phyloP scores from a whole-genome alignment of 768 basidiomycete genomes.

The Suillus cothurnatus region DNA sequence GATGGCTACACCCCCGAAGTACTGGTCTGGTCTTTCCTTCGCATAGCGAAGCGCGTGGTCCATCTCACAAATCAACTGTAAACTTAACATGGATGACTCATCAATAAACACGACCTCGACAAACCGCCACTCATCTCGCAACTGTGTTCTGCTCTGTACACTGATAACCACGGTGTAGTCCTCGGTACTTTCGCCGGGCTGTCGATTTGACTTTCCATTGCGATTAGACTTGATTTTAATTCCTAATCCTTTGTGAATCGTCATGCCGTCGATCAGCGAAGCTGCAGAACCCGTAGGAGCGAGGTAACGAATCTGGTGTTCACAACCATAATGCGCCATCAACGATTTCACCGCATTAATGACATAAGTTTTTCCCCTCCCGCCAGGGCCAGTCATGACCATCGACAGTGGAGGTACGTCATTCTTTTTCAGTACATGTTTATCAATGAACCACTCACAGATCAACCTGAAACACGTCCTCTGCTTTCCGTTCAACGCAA shows the following conservation, averaged over 20 bases:
- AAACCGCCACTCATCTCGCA: conserved; percentile 26
- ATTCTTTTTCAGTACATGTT: no score
- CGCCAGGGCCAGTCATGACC: conserved; percentile 32
- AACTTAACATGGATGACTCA: conserved; percentile 32
- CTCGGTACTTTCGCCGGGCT: conserved; percentile 12
- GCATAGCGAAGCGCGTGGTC: conserved; percentile 30
- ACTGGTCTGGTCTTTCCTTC: conserved; percentile 21
- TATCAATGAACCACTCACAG: no score
- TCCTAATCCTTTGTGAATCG: conserved; percentile 28
- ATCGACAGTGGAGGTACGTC: no score
- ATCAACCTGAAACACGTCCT: no score
- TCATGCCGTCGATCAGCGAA: conserved; percentile 29
- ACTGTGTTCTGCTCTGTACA: conserved; percentile 14
- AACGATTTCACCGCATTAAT: no score
- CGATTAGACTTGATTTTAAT: conserved; percentile 18
- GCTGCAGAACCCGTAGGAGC: conserved; percentile 37
- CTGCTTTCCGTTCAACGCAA: no score
- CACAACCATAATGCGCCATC: conserved; percentile 6
- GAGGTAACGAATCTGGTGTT: conserved; percentile 25
- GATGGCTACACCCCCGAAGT: conserved; percentile 42
- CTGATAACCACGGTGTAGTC: conserved; percentile 19
- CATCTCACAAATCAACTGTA: conserved; percentile 26
- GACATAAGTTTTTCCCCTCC: conserved; percentile 37
- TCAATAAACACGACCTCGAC: conserved; percentile 32
- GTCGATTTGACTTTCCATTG: conserved; percentile 18